phyloP scores from a whole-genome alignment of 1,284 basidiomycete genomes.

The Heimioporus retisporus region DNA sequence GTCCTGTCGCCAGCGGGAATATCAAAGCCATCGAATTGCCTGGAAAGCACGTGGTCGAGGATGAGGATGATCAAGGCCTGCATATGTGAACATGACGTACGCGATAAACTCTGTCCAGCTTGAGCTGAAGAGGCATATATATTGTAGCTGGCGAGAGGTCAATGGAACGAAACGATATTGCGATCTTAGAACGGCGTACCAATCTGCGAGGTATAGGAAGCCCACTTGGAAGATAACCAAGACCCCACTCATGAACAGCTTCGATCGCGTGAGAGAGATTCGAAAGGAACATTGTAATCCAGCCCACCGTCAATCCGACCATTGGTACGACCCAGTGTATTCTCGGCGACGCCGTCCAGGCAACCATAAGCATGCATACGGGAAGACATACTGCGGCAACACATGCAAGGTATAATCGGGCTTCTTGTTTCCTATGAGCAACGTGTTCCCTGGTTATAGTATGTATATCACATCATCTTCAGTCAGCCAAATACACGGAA shows the following conservation, averaged over 20 bases:
- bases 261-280: slow-evolving; percentile 29
- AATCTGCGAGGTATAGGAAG: slow-evolving; percentile 80
- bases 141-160: slow-evolving; percentile 59
- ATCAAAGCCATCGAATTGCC: slow-evolving; percentile 66
- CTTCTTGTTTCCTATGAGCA: slow-evolving; percentile 64
- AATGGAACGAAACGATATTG: neutral
- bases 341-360: slow-evolving; percentile 47
- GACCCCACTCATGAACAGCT: slow-evolving; percentile 65
- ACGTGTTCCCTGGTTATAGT: slow-evolving; percentile 32
- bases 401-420: slow-evolving; percentile 67
- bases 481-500: neutral
- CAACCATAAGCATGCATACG: slow-evolving; percentile 62
- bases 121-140: slow-evolving; percentile 82
- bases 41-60: slow-evolving; percentile 29
- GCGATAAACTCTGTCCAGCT: slow-evolving; percentile 78
- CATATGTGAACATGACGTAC: slow-evolving; percentile 47
- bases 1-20: slow-evolving; percentile 73
- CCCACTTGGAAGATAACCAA: slow-evolving; percentile 72
- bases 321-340: slow-evolving; percentile 55
- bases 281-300: neutral
- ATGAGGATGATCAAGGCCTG: neutral
- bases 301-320: slow-evolving; percentile 52
- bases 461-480: slow-evolving; percentile 5
- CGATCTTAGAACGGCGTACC: slow-evolving; percentile 50
- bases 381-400: slow-evolving; percentile 63